Base-by-base conservation (phyloP, 495 filamentous ascomycete genomes). In the Astrothelium subdiscretum region DNA sequence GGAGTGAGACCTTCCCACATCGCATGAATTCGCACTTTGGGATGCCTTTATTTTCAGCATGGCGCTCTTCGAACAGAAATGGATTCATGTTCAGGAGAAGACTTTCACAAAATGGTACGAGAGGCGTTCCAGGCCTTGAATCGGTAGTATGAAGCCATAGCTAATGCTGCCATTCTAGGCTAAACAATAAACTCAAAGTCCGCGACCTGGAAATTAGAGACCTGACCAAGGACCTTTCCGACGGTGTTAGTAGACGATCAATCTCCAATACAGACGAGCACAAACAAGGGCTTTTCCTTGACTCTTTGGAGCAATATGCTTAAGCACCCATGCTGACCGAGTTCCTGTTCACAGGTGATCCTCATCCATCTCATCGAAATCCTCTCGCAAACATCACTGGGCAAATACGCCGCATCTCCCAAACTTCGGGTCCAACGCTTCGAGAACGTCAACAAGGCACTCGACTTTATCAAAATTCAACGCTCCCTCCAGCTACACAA, bases 101-200 rank as follows among this genome's bases (percentile, higher is more conserved):
- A 98, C 94, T n/a, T 97, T 97, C 74, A 95, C 91, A 22, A 97
- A 97, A 86, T 97, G 94, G 90, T 91, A 70, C 59, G 80, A 71
- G 51, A 57, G 51, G 59, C 42, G 40, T 63, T 38, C 61, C 60
- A 61, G 59, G 60, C 59, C 31, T 10, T 31, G 11, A 32, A 2
- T n/a, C 31, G 59, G 63, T 62, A 63, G 57, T 62, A 58, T 18
- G 40, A 42, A 26, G 35, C 31, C 11, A 20, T 38, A 26, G 58
- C 27, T 54, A 24, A 26, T 29, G 24, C n/a, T 54, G 63, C 24
- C 31, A 22, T 52, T 63, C 27, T 70, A 94, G 90, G 94, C 84
- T 98, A 60, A 98, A 98, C 74, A 92, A 89, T 63, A 97, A 97
- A 79, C 74, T 97, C 65, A 86, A 88, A 71, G 80, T 79, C 52